These are phyloP conservation scores for Austroboletus olivaceoglutinosus DNA, from an alignment of 1,284 basidiomycete genomes.

Conservation along the genomic window DNA sequence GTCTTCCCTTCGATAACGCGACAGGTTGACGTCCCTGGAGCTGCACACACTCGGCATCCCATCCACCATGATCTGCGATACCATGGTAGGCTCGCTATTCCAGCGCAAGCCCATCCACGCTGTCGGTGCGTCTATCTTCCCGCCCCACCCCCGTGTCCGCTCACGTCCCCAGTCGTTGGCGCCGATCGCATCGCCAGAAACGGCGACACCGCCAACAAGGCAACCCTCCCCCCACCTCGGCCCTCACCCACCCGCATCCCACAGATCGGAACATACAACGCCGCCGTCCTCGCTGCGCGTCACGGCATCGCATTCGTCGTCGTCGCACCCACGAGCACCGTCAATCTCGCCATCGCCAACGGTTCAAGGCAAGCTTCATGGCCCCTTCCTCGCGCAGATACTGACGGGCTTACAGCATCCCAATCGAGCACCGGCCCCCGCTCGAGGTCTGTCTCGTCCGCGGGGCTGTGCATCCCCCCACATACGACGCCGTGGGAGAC, in stretches of 20 bases:
- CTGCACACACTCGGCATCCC: constrained; percentile 79
- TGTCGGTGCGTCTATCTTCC: constrained; percentile 55
- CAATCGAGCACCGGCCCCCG: constrained; percentile 86
- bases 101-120: constrained; percentile 84
- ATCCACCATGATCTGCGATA: constrained; percentile 92
- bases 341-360: constrained; percentile 76
- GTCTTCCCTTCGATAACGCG: neutral
- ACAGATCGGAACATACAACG: constrained; percentile 88
- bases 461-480: constrained; percentile 63
- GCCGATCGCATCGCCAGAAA: constrained; percentile 86
- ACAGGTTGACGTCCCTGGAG: constrained; percentile 82
- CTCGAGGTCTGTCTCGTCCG: constrained; percentile 86
- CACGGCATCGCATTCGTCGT: constrained; percentile 89
- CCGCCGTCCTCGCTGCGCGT: constrained; percentile 80
- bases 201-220: constrained; percentile 94
- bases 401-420: constrained; percentile 55
- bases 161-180: constrained; percentile 58
- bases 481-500: constrained; percentile 39
- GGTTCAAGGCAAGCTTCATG: constrained; percentile 56
- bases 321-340: constrained; percentile 85
- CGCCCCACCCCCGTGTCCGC: neutral
- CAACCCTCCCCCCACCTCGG: constrained; percentile 25
- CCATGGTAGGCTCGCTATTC: constrained; percentile 91
- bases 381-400: neutral
- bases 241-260: neutral